Percentiles rank a stretch among this genome's conserved stretches.
phyloP scores from a whole-genome alignment of 1,139 yeast genomes.

The Kodamaea arcana region DNA sequence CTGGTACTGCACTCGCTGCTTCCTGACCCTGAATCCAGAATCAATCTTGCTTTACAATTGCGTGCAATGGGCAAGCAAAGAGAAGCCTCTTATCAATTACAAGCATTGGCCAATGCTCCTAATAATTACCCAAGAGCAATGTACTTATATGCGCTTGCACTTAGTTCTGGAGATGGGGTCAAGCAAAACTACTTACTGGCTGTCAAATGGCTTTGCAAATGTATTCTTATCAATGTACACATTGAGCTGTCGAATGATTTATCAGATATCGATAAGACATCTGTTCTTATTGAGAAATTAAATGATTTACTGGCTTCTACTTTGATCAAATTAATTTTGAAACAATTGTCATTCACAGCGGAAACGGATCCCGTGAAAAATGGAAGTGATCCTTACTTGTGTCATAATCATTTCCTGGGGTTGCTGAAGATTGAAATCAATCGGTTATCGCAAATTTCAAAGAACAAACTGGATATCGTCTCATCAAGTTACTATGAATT shows the following conservation, averaged over 20 bases:
- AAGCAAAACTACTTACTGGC: slow-evolving; percentile 55
- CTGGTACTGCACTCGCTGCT: not conserved
- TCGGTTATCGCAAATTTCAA: slow-evolving; percentile 24
- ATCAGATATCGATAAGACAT: slow-evolving; percentile 4
- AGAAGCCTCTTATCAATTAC: slow-evolving; percentile 68
- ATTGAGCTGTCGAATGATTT: slow-evolving; percentile 8
- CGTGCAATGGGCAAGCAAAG: slow-evolving; percentile 58
- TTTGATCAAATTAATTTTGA: slow-evolving; percentile 25
- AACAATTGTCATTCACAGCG: slow-evolving; percentile 17
- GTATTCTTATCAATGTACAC: slow-evolving; percentile 22
- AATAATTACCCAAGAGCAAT: slow-evolving; percentile 57
- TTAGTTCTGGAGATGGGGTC: slow-evolving; percentile 70
- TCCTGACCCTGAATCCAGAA: slow-evolving; percentile 33
- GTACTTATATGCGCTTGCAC: slow-evolving; percentile 66
- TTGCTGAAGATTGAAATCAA: slow-evolving; percentile 24
- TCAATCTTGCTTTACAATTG: slow-evolving; percentile 49
- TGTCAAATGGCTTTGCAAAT: slow-evolving; percentile 55
- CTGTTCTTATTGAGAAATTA: slow-evolving; percentile 20
- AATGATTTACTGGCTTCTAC: slow-evolving; percentile 28
- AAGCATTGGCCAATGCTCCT: slow-evolving; percentile 58
- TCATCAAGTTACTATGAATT: slow-evolving; percentile 48
- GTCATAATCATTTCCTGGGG: slow-evolving; percentile 24
- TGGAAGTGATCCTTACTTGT: slow-evolving; percentile 24
- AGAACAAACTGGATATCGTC: slow-evolving; percentile 26
- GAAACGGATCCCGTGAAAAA: slow-evolving; percentile 18